Conservation (phyloP, 768 basidiomycete species). For the Boletus barrowsii region DNA sequence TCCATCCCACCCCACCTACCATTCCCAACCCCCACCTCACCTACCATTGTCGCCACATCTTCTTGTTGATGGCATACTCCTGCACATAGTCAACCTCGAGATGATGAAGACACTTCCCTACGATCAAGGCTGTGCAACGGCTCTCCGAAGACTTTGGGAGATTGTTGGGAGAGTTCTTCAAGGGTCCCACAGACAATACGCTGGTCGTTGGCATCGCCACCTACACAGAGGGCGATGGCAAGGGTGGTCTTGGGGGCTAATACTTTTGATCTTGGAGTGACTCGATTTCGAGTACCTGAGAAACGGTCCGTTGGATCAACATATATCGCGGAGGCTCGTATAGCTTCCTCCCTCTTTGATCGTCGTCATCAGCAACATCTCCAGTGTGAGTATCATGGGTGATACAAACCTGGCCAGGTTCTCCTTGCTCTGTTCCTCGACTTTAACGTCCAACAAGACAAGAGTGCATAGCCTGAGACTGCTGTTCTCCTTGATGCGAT, state of each 20-base stretch:
- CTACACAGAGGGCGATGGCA: slow-evolving; percentile 74
- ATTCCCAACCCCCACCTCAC: no score
- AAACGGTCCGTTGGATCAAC: slow-evolving; percentile 84
- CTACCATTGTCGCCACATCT: slow-evolving; percentile 28
- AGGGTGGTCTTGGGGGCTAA: slow-evolving; percentile 59
- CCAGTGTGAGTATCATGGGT: background rate
- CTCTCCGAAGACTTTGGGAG: slow-evolving; percentile 69
- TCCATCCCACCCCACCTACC: no score
- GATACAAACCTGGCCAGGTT: slow-evolving; percentile 79
- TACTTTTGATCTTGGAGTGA: slow-evolving; percentile 45
- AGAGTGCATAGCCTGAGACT: slow-evolving; percentile 90
- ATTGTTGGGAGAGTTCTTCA: slow-evolving; percentile 61
- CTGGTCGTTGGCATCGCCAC: slow-evolving; percentile 51
- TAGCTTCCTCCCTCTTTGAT: slow-evolving; percentile 80
- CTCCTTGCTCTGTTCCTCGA: slow-evolving; percentile 96
- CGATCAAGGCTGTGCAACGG: slow-evolving; percentile 90
- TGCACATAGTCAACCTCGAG: slow-evolving; percentile 89
- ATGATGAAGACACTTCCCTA: slow-evolving; percentile 87
- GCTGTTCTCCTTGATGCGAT: slow-evolving; percentile 85
- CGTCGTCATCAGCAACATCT: background rate
- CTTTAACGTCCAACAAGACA: slow-evolving; percentile 95
- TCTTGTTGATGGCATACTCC: slow-evolving; percentile 50
- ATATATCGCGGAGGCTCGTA: slow-evolving; percentile 98
- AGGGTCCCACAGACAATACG: slow-evolving; percentile 86
- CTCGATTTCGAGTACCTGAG: slow-evolving; percentile 73